Evolutionary conservation across 2,329 filamentous ascomycete species (phyloP), one percentile per base, ranked within the genome.

Genomic region (Diaporthe vexans): DNA sequence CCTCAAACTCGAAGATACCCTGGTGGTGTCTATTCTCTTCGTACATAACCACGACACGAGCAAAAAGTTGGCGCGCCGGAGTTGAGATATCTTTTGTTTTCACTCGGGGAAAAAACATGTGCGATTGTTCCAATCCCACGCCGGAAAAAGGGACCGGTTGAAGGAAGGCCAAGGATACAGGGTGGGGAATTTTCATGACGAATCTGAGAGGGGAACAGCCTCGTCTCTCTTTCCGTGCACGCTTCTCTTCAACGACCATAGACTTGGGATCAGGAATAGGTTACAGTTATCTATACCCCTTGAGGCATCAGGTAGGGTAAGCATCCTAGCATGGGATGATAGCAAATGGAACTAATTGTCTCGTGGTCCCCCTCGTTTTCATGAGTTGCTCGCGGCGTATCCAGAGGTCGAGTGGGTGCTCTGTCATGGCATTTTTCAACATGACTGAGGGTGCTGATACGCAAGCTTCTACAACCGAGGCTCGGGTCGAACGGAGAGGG

Each of bases 211-310:
- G 35, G 24, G 37, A 40, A 46, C 37, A 40, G 57, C 37, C 52
- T 51, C 37, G 29, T 26, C 48, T 59, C 67, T 35, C 46, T 40
- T 40, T 70, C 52, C 35, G 52, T 40, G 57, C 9, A 29, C 58
- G 46, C 37, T 61, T 71, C 57, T 26, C 46, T 57, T 73, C 56
- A 54, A 69, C 58, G 43, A 65, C 67, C 72, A 74, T 74, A 74
- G 61, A 76, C 59, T 70, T 51, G 56, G 54, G 68, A 65, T 74
- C 61, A 72, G 54, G 72, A 70, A 72, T 74, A 74, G 61, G 68
- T 73, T 71, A 74, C 68, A 76, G 61, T 73, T 58, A 72, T 72
- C 69, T 76, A 76, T 76, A 76, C 72, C 74, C 73, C 74, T 46
- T 71, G 72, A 75, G 74, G 56, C 74, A 74, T 72, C 61, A 65